Base-by-base conservation (phyloP, 225 moss, liverwort and hornwort genomes). In the Takakia lepidozioides region DNA sequence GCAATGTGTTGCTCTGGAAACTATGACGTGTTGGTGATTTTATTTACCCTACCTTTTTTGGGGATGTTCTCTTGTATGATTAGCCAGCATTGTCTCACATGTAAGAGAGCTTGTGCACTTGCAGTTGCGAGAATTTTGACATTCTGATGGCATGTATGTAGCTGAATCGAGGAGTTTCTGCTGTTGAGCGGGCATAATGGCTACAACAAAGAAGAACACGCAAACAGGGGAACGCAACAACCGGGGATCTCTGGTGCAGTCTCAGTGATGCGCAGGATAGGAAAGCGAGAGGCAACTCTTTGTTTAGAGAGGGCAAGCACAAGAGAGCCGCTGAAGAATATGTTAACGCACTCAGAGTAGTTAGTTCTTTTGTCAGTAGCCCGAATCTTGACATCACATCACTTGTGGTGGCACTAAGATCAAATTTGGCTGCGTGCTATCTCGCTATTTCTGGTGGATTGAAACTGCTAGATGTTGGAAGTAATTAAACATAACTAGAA, bases 401-500 rank as follows among this genome's bases (percentile, higher is more conserved):
- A 16, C 15, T n/a, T 16, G 20, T 41, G 40, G 40, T 16, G 40
- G 20, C 40, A 10, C 17, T 16, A 16, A 17, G 40, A 41, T 41
- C 40, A 3, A 41, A 41, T 41, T 20, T 41, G 17, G 40, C 40
- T 16, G 40, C 40, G 17, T 41, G 40, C 40, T 20, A 41, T 41
- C 40, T 16, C 17, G 40, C 11, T 3, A 34, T 34, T 3, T 38
- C 9, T 13, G 37, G 37, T 36, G 52, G 52, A 11, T 29, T 34
- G 21, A 29, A 34, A 17, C 38, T 14, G 16, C 36, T 53, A 13
- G 16, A 23, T 16, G 20, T 53, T 16, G 27, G 41, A 25, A 38
- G 55, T 27, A 18, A 38, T n/a, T n/a, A n/a, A n/a, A n/a, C n/a
- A n/a, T n/a, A n/a, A n/a, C n/a, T n/a, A n/a, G n/a, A n/a, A n/a